Percentiles rank a stretch among this genome's conserved stretches.
phyloP scores from a whole-genome alignment of 2,329 filamentous ascomycete species.

The Aspergillus caelatus region DNA sequence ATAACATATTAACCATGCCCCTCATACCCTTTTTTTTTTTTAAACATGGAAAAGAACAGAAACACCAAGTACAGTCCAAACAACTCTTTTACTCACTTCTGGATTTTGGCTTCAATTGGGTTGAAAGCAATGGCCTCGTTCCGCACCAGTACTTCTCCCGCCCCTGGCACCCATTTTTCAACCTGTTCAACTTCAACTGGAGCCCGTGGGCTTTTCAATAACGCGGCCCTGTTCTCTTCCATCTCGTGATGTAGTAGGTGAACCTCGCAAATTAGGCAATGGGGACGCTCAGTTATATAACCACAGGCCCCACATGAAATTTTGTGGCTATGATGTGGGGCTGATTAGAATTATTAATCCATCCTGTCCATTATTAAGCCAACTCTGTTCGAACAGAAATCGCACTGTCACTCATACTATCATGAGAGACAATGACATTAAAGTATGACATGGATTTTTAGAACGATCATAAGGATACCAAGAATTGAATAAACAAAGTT shows the following conservation, averaged over 20 bases:
- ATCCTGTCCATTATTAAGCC: not conserved
- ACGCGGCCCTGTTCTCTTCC: not conserved
- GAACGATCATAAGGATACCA: too few relatives aligned
- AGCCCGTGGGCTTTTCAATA: not conserved
- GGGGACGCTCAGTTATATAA: not conserved
- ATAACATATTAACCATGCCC: not conserved
- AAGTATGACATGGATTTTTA: too few relatives aligned
- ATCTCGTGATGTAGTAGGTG: not conserved
- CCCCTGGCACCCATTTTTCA: not conserved
- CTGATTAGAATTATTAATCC: not conserved
- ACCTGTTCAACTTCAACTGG: not conserved
- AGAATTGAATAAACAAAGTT: fast-evolving
- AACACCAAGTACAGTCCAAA: not conserved
- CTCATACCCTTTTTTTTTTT: not conserved
- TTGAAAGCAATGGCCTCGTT: constrained; percentile 20
- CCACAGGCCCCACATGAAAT: not conserved
- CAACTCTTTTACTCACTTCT: constrained; percentile 12
- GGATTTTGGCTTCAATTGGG: constrained; percentile 23
- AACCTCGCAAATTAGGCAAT: fast-evolving
- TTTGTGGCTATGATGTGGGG: not conserved
- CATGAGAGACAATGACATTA: too few relatives aligned
- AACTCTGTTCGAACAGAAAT: too few relatives aligned
- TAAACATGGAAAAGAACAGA: not conserved
- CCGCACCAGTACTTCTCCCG: constrained; percentile 16
- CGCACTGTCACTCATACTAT: too few relatives aligned